phyloP scores from a whole-genome alignment of 345 rosid species.

The Populus ilicifolia region DNA sequence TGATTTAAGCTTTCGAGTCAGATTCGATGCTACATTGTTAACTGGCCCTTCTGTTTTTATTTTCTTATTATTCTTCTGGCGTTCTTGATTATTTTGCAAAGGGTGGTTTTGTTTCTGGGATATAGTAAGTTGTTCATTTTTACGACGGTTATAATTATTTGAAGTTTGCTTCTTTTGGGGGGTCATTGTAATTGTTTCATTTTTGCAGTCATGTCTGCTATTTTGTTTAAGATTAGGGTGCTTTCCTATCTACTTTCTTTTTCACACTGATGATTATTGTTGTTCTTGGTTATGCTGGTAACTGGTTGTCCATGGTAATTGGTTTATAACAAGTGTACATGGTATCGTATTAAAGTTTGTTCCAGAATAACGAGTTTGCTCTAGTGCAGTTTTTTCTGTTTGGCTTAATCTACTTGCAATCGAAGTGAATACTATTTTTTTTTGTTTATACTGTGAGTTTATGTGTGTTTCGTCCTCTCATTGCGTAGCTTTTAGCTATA shows the following conservation, averaged over 20 bases:
- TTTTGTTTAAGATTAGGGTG: not conserved
- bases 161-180: not conserved
- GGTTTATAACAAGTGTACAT: not conserved
- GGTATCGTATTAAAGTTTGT: not conserved
- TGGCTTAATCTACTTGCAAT: not conserved
- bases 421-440: not conserved
- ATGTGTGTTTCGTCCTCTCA: slow-evolving; percentile 9
- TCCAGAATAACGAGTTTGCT: not conserved
- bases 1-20: not conserved
- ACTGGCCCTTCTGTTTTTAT: not conserved
- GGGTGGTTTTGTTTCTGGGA: slow-evolving; percentile 19
- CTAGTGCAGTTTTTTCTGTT: not conserved
- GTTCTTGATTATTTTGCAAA: not conserved
- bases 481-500: slow-evolving; percentile 70
- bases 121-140: not conserved
- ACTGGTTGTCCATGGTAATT: not conserved
- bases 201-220: not conserved
- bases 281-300: not conserved
- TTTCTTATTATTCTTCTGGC: not conserved
- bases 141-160: not conserved
- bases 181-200: not conserved
- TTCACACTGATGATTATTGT: not conserved
- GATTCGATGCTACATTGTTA: not conserved
- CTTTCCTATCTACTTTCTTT: not conserved
- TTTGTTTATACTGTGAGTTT: not conserved